Evolutionary conservation across 2,329 filamentous ascomycete genomes (phyloP), one percentile per base, ranked within the genome.

Genomic region (Dactylella cylindrospora): DNA sequence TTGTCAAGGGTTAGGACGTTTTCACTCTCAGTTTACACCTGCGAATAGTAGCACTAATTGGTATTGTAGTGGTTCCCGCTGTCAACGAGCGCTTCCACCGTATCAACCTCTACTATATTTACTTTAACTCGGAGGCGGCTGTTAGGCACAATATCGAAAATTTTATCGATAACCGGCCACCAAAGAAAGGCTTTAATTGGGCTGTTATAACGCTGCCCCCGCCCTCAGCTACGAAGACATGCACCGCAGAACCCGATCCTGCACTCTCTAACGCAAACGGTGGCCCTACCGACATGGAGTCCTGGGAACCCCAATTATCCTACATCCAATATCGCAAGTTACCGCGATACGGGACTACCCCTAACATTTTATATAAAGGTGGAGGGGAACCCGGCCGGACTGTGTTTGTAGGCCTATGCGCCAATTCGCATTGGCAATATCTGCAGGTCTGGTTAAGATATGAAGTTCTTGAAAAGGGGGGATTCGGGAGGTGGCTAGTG

Each of bases 401-500:
- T 2, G 55, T 52, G 3, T 25, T 61, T 4, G 13, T 61, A 12
- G 25, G 31, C 3, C 10, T 61, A 19, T 61, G 55, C 12, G 55
- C 55, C 15, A 40, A 49, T 35, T 29, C 43, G 10, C 19, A 53
- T 15, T 49, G 47, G 55, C 15, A 47, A 23, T 35, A 49, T 19
- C 47, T 61, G 8, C 47, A 61, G 29, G 31, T 43, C 10, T 61
- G 55, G 55, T 20, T 61, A 15, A 46, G 23, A 19, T 45, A 61
- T 22, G 50, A 46, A 15, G 12, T 61, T 6, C 36, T 61, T 3
- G 55, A 61, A 22, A 52, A 49, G 31, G 13, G 47, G 9, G 41
- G 47, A n/a, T 61, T 61, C 23, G 55, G 55, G 19, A 53, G 40
- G 17, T 61, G 47, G 40, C 15, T 61, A 10, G 55, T 61, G 6